Base-by-base conservation (phyloP, 1,139 yeast genomes). In the Kodamaea alishanica region DNA sequence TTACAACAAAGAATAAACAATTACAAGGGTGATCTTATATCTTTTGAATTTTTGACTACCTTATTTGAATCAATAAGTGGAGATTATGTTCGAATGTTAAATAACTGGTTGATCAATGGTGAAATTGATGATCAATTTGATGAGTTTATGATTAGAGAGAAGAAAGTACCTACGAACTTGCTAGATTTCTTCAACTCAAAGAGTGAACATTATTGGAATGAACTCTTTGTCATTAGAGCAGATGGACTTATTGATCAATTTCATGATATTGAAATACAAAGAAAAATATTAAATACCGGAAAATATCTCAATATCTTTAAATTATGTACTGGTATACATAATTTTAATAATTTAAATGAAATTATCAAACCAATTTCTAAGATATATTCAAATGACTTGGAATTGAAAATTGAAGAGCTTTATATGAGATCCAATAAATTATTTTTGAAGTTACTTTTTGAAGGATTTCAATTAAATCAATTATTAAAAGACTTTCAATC, bases 131-230 rank as follows among this genome's bases (percentile, higher is more conserved):
- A 94, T 52, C 89, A 88, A 0, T 80, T 79, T 52, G 81, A 82
- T 33, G 99, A 94, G 58, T 94, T 94, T 55, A 63, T 90, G 56
- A 77, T 92, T 8, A 73, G 79, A 41, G 61, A 67, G 42, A 70
- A 69, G 42, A 57, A 51, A 40, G 63, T 59, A 6, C 69, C 72
- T 1, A 45, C 54, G 8, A 53, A 50, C 28, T 46, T 55, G 32
- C 55, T 64, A 24, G 65, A 65, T 22, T 51, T 73, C 6, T 72
- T 74, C 45, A 68, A 70, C 35, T 58, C 74, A 12, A 75, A 76
- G 46, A 72, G 80, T 43, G 96, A 89, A 49, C 81, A 83, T 43
- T 82, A 84, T 52, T 92, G 97, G 97, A 86, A 85, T 40, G 87
- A 87, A 44, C 77, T 88, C 41, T 92, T 77, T 56, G 76, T 87